phyloP scores from a whole-genome alignment of 805 yeast genomes.

The Kodamaea laetipori region DNA sequence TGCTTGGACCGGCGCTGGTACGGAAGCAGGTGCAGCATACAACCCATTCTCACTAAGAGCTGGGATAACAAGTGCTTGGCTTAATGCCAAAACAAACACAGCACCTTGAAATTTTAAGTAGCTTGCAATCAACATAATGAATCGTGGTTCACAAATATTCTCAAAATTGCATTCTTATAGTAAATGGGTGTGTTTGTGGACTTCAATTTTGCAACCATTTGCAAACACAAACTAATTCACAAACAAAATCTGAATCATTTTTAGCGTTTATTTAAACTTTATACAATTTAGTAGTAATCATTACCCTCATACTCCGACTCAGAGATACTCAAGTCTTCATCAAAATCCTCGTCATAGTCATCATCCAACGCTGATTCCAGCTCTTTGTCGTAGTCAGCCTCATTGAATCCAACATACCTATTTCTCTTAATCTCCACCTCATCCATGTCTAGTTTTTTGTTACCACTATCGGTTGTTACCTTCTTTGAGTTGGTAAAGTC shows the following conservation, averaged over 20 bases:
- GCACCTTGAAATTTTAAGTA: no score
- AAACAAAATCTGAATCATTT: background rate
- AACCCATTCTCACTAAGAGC: no score
- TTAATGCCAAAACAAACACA: no score
- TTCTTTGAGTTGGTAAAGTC: conserved; percentile 19
- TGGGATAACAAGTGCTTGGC: no score
- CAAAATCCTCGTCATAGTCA: conserved; percentile 14
- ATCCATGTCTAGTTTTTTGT: conserved; percentile 34
- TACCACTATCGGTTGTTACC: conserved; percentile 15
- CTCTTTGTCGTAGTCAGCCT: conserved; percentile 47
- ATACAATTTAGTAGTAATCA: conserved; percentile 37
- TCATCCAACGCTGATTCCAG: conserved; percentile 36
- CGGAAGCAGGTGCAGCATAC: no score
- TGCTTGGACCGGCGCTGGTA: no score
- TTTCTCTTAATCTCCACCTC: conserved; percentile 48
- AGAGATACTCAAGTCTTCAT: conserved; percentile 21
- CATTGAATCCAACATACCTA: conserved; percentile 45
- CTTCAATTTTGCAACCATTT: no score
- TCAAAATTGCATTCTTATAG: no score
- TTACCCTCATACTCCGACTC: conserved; percentile 43
- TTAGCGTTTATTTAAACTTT: conserved; percentile 1
- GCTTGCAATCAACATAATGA: no score
- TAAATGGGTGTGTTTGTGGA: no score
- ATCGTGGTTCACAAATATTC: no score
- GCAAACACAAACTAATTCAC: background rate